Percentiles rank a stretch among this genome's conserved stretches.
phyloP scores from a whole-genome alignment of 495 filamentous ascomycete species.

The Neurospora sp. region DNA sequence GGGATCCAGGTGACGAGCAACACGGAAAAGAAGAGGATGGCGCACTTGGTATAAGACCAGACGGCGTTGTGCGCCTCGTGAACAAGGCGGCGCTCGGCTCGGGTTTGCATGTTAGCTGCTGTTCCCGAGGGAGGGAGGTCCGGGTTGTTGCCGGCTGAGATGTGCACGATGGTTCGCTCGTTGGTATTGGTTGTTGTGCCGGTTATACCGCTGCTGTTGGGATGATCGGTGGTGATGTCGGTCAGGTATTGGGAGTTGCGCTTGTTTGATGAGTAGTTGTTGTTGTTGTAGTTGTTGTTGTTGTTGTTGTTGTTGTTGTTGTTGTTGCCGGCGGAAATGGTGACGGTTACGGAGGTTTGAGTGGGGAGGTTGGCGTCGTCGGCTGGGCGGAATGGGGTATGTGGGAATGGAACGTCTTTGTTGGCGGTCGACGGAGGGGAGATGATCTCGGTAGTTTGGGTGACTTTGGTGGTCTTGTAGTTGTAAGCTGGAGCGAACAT shows the following conservation, averaged over 20 bases:
- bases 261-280: background rate
- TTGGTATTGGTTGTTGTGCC: background rate
- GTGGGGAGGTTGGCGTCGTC: conserved; percentile 12
- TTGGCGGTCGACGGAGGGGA: conserved; percentile 12
- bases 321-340: conserved; percentile 29
- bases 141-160: background rate
- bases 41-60: conserved; percentile 76
- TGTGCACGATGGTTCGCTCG: background rate
- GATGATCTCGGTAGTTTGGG: conserved; percentile 34
- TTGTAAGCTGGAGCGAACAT: conserved; percentile 29
- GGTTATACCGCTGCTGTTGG: background rate
- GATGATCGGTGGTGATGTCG: conserved; percentile 8
- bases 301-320: conserved; percentile 10
- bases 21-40: conserved; percentile 74
- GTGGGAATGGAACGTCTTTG: conserved; percentile 2
- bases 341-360: conserved; percentile 33
- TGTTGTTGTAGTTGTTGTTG: conserved; percentile 10
- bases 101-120: conserved; percentile 2
- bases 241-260: conserved; percentile 5
- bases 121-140: background rate
- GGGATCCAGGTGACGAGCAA: conserved; percentile 80
- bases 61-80: conserved; percentile 43
- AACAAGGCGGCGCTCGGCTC: conserved; percentile 9
- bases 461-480: conserved; percentile 49
- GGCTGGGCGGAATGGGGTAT: background rate